Base-by-base conservation (phyloP, 2,329 filamentous ascomycete genomes). In the Microcyclospora tardicrescens region DNA sequence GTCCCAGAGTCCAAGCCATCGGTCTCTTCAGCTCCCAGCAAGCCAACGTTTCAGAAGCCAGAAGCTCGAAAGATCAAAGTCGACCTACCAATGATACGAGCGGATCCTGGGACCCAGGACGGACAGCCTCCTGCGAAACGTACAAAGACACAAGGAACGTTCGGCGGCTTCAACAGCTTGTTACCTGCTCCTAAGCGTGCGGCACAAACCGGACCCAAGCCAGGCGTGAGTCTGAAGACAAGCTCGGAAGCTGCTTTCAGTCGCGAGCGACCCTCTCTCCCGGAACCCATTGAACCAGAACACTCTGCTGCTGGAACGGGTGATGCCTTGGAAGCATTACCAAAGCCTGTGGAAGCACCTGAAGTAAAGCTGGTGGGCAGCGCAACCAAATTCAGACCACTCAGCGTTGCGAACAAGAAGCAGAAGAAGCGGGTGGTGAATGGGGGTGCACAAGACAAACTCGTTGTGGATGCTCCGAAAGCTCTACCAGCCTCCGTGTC, bases 121-220 rank as follows among this genome's bases (percentile, higher is more conserved):
- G 57, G 61, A 14, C 68, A 67, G 32, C 79, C 79, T 0, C 80
- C 82, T 0, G 69, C 79, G 1, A 94, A 94, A 57, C 78, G 80
- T 43, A 69, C 73, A 13, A 77, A 77, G 36, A 74, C 73, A 2
- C 71, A 68, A 6, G 72, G 72, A 3, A 76, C 73, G 4, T 87
- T 93, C 52, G 73, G 81, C 37, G 82, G 79, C 2, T 91, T 95
- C 66, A 91, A 89, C 57, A 79, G 85, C 2, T 77, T 94, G 49
- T 70, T 96, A 14, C 89, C 89, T 2, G 71, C 87, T 16, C 87
- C 89, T 3, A 96, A 94, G 56, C 67, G 69, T 42, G 50, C 55
- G 2, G 54, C 46, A 41, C 53, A 51, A 33, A 54, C 15, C 53
- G 52, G 28, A 50, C 66, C 54, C 56, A 72, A 50, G 60, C 69